These are phyloP conservation scores for Lactarius indigo DNA, from an alignment of 768 basidiomycete genomes.

Conservation along the genomic window DNA sequence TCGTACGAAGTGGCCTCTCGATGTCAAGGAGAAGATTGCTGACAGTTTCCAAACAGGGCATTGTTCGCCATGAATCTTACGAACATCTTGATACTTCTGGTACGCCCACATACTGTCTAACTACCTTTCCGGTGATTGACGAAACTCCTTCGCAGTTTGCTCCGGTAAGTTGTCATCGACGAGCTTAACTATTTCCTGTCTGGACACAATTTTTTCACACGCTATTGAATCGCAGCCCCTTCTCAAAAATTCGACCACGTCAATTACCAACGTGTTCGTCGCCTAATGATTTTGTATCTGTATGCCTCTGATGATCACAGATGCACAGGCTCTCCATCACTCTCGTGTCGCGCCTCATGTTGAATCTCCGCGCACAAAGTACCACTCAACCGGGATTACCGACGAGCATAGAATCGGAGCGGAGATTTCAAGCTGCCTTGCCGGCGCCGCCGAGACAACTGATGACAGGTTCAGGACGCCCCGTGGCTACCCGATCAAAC, in stretches of 20 bases:
- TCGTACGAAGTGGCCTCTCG: constrained; percentile 1
- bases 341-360: constrained; percentile 18
- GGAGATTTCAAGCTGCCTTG: constrained; percentile 6
- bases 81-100: constrained; percentile 18
- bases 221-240: constrained; percentile 4
- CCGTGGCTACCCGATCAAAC: neutral
- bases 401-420: constrained; percentile 1
- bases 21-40: neutral
- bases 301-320: neutral
- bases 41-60: neutral
- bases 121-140: neutral
- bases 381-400: neutral
- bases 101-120: neutral
- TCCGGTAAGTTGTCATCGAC: constrained; percentile 4
- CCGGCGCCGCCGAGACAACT: neutral
- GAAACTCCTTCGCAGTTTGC: constrained; percentile 2
- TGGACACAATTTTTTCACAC: neutral
- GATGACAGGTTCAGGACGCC: neutral
- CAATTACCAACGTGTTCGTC: constrained; percentile 19
- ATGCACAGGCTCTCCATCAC: constrained; percentile 10
- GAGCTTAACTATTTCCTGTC: too few relatives aligned
- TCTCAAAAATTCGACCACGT: constrained; percentile 2
- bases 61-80: constrained; percentile 13
- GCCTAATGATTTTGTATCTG: neutral
- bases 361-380: constrained; percentile 15